Conservation (phyloP, 1,139 yeast genomes). For the Kluyveromyces sp. region DNA sequence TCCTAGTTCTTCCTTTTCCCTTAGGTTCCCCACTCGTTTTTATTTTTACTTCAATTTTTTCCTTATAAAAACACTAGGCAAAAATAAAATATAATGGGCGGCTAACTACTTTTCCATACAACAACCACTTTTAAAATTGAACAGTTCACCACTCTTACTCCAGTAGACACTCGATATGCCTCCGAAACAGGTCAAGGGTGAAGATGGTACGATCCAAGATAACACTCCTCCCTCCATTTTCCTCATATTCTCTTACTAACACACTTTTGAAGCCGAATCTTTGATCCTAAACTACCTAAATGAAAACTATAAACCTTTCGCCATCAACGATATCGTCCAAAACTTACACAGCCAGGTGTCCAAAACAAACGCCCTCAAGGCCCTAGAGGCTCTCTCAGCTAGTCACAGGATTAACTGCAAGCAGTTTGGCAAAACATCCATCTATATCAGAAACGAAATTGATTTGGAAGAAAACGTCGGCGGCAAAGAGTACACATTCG, state of each 20-base stretch:
- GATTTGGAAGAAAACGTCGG: conserved; percentile 11
- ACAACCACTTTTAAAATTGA: neutral
- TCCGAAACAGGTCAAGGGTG: conserved; percentile 10
- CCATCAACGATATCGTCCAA: conserved; percentile 33
- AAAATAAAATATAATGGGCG: too few relatives aligned
- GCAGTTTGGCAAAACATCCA: conserved; percentile 33
- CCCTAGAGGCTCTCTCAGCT: conserved; percentile 28
- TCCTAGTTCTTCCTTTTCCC: too few relatives aligned
- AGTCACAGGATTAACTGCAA: conserved; percentile 29
- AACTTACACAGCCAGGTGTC: conserved; percentile 32
- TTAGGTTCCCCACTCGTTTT: too few relatives aligned
- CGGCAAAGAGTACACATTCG: conserved; percentile 12
- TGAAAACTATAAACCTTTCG: conserved; percentile 36
- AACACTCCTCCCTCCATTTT: neutral
- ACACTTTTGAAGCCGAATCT: conserved; percentile 10
- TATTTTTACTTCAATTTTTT: too few relatives aligned
- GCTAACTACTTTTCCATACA: neutral
- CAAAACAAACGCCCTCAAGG: conserved; percentile 26
- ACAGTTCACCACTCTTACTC: too few relatives aligned
- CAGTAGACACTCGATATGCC: conserved; percentile 4
- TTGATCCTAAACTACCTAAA: conserved; percentile 28
- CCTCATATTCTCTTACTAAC: neutral
- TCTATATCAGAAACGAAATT: conserved; percentile 31
- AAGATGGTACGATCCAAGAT: conserved; percentile 7
- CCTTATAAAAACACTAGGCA: too few relatives aligned